Percentiles rank a stretch among this genome's conserved stretches.
These are phyloP conservation scores for Phytophthora parvispora DNA, from an alignment of 352 stramenopile species.

Conservation along the genomic window DNA sequence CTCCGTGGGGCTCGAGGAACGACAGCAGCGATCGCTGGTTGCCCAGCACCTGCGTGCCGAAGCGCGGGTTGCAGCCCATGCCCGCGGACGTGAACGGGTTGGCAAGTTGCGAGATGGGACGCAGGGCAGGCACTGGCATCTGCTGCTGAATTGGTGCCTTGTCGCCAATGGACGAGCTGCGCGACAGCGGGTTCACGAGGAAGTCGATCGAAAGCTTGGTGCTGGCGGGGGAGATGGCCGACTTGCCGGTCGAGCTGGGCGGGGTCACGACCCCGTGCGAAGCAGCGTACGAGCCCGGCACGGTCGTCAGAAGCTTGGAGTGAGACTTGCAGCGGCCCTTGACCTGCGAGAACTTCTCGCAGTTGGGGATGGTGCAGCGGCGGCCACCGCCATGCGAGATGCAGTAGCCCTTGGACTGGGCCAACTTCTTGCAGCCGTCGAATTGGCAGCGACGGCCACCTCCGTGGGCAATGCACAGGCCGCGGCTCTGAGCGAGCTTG, in stretches of 20 bases:
- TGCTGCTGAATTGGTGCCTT: conserved; percentile 19
- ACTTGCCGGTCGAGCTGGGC: conserved; percentile 21
- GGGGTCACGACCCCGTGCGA: conserved; percentile 34
- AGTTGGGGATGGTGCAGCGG: conserved; percentile 76
- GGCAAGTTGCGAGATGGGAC: conserved; percentile 24
- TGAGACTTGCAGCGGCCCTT: conserved; percentile 90
- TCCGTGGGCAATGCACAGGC: conserved; percentile 84
- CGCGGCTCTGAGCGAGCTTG: conserved; percentile 84
- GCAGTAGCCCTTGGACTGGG: conserved; percentile 85
- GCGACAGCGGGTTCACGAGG: conserved; percentile 55
- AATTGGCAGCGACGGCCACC: conserved; percentile 81
- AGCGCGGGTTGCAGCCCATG: conserved; percentile 23
- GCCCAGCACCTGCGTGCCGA: conserved; percentile 24
- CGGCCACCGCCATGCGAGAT: conserved; percentile 85
- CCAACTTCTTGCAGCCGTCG: conserved; percentile 77
- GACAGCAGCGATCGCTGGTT: conserved; percentile 52
- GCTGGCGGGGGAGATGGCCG: conserved; percentile 36
- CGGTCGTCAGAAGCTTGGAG: conserved; percentile 68
- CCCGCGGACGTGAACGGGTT: conserved; percentile 27
- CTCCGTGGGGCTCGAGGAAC: conserved; percentile 38
- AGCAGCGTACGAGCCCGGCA: conserved; percentile 21
- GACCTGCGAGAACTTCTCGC: conserved; percentile 91
- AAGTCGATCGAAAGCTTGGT: conserved; percentile 73
- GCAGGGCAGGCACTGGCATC: conserved; percentile 16
- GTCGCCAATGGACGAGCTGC: conserved; percentile 39